Evolutionary conservation across 805 yeast species (phyloP).

Genomic region (Saccharomycopsis oosterbeekiorum): DNA sequence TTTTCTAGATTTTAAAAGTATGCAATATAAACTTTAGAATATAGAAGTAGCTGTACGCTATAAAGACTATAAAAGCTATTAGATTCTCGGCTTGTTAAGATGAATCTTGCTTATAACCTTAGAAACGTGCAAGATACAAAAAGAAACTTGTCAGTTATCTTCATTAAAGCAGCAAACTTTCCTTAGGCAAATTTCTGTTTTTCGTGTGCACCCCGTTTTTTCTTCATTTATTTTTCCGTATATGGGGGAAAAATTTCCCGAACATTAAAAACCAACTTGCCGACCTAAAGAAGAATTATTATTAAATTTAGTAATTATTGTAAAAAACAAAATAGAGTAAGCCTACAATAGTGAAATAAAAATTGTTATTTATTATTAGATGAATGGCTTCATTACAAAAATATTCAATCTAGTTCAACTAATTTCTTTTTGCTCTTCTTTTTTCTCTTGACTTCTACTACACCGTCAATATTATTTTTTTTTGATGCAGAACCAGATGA

Average conservation of each 20-base stretch:
- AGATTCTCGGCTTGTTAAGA: no score
- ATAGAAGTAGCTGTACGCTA: background rate
- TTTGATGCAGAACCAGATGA: background rate
- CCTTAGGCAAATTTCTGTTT: background rate
- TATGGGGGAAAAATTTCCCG: background rate
- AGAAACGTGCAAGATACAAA: background rate
- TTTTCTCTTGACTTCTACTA: slow-evolving; percentile 5
- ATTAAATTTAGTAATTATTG: background rate
- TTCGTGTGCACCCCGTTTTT: background rate
- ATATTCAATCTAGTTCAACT: slow-evolving; percentile 3
- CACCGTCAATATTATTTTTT: slow-evolving; percentile 9
- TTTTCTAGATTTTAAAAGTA: background rate
- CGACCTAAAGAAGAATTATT: background rate
- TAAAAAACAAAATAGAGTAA: no score
- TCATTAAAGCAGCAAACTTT: background rate
- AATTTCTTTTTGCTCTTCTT: slow-evolving; percentile 8
- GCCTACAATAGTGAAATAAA: background rate
- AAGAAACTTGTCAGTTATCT: background rate
- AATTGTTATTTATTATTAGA: background rate
- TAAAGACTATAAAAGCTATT: background rate
- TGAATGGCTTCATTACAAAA: background rate
- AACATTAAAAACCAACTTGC: background rate
- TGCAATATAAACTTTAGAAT: background rate
- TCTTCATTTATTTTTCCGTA: no score
- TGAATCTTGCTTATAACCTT: no score